Conservation (phyloP, 345 rosid species). For the Sisymbrium altissimum region DNA sequence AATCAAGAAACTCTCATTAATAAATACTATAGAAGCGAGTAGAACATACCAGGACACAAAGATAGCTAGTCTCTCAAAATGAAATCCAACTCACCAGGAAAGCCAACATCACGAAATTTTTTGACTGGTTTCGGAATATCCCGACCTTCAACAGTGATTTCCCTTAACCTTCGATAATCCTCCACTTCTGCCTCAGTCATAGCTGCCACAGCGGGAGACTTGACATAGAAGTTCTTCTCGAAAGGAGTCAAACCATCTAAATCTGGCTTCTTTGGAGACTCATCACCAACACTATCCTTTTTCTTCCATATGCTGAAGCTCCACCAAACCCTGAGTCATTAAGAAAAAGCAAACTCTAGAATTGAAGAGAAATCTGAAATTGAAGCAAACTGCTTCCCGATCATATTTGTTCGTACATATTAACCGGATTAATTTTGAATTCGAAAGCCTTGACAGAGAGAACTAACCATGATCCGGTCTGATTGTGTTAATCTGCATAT, state of each 20-base stretch:
- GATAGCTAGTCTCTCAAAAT: too few relatives aligned
- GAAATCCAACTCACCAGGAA: slow-evolving; percentile 73
- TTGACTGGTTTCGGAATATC: slow-evolving; percentile 96
- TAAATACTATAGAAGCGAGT: not conserved
- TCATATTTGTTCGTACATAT: too few relatives aligned
- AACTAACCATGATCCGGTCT: too few relatives aligned
- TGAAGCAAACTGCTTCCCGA: slow-evolving; percentile 22
- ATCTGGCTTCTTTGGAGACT: slow-evolving; percentile 65
- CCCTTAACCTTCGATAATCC: slow-evolving; percentile 68
- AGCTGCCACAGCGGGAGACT: slow-evolving; percentile 73
- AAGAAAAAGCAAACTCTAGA: slow-evolving; percentile 31
- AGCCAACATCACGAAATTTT: slow-evolving; percentile 70
- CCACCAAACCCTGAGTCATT: slow-evolving; percentile 98
- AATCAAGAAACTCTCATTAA: slow-evolving; percentile 13
- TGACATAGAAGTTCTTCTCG: slow-evolving; percentile 90
- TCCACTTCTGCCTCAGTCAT: slow-evolving; percentile 82
- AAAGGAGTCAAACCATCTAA: slow-evolving; percentile 94
- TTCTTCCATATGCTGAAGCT: slow-evolving; percentile 56
- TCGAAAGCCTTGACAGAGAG: too few relatives aligned
- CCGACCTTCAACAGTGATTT: slow-evolving; percentile 90
- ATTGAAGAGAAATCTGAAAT: slow-evolving; percentile 17
- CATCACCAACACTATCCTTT: slow-evolving; percentile 50
- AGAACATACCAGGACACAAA: not conserved
- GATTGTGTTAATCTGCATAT: too few relatives aligned
- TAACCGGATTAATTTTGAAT: too few relatives aligned